Evolutionary conservation across 345 rosid genomes (phyloP).

Genomic region (Citrus mangshanensis): DNA sequence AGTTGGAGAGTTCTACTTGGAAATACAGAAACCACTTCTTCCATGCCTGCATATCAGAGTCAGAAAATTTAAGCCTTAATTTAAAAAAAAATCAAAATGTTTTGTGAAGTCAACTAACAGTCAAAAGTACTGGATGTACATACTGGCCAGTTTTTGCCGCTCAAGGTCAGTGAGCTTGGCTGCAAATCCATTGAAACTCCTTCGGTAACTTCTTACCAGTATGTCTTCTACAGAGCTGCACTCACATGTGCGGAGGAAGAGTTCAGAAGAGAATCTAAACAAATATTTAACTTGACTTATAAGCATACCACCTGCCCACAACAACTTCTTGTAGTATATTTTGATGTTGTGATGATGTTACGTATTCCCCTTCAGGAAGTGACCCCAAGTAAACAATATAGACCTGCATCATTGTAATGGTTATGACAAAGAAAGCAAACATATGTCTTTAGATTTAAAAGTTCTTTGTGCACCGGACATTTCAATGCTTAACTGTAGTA

Average conservation of each 20-base stretch:
- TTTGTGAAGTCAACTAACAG: too few species aligned
- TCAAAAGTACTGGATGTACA: neutral
- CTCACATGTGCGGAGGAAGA: neutral
- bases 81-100: neutral
- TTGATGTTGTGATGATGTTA: constrained; percentile 22
- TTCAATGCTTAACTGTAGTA: too few species aligned
- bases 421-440: neutral
- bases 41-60: constrained; percentile 11
- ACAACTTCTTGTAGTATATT: constrained; percentile 24
- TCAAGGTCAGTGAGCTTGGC: constrained; percentile 39
- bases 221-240: constrained; percentile 11
- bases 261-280: neutral
- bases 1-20: constrained; percentile 24
- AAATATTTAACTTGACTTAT: neutral
- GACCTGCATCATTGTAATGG: constrained; percentile 5
- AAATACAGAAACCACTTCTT: constrained; percentile 35
- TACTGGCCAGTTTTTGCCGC: constrained; percentile 29
- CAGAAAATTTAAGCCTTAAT: too few species aligned
- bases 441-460: too few species aligned
- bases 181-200: constrained; percentile 53
- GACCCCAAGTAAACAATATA: constrained; percentile 48
- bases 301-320: constrained; percentile 7
- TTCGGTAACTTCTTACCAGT: constrained; percentile 33
- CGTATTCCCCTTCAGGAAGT: constrained; percentile 20
- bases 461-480: too few species aligned